A percentile compares a stretch with the other conserved stretches of the same genome.
Conservation (phyloP, 768 basidiomycete genomes). For the Galerina sulciceps region DNA sequence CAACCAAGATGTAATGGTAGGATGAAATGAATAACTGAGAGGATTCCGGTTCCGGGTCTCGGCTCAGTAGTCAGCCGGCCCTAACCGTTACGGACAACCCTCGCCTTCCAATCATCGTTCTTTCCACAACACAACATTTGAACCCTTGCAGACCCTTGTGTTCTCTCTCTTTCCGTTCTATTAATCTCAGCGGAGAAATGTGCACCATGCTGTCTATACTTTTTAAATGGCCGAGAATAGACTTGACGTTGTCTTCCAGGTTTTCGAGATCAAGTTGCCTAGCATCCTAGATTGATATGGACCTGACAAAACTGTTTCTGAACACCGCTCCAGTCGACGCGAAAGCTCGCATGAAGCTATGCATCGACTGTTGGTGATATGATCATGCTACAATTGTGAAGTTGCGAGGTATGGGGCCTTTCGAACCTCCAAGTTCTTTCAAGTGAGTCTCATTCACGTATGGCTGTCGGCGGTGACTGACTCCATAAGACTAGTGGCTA, state of each 20-base stretch:
- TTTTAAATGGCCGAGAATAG: not conserved
- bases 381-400: not conserved
- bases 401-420: slow-evolving; percentile 1
- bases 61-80: too few relatives aligned
- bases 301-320: not conserved
- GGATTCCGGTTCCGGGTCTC: too few relatives aligned
- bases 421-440: not conserved
- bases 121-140: not conserved
- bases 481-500: not conserved
- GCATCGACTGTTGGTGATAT: not conserved
- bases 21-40: too few relatives aligned
- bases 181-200: not conserved
- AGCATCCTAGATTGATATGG: not conserved
- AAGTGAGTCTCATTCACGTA: not conserved
- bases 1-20: too few relatives aligned
- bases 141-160: not conserved
- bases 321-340: not conserved
- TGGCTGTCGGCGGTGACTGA: not conserved
- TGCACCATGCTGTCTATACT: slow-evolving; percentile 2
- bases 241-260: slow-evolving; percentile 1
- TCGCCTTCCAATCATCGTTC: too few relatives aligned
- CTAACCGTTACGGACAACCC: too few relatives aligned
- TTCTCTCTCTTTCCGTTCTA: not conserved
- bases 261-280: too few relatives aligned
- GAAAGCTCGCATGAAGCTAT: not conserved